A percentile compares a stretch with the other conserved stretches of the same genome.
Conservation (phyloP, 129 eudicot genomes). For the Centella asiatica region DNA sequence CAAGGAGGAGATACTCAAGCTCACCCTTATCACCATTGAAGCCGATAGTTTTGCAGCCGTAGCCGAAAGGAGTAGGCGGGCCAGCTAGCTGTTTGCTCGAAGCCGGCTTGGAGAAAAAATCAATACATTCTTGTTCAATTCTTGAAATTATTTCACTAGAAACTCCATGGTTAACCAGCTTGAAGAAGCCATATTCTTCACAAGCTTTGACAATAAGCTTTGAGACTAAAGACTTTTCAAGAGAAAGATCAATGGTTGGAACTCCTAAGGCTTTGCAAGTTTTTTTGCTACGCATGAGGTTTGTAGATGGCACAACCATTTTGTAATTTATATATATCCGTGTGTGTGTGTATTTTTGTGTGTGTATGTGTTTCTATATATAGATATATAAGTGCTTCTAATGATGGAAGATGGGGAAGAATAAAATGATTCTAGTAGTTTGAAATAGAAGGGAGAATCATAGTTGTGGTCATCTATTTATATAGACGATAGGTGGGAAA, state of each 20-base stretch:
- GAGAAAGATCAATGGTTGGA: constrained; percentile 59
- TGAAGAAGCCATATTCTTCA: constrained; percentile 74
- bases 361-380: no score
- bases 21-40: constrained; percentile 80
- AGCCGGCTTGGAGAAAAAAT: constrained; percentile 47
- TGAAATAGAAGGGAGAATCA: not conserved
- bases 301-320: constrained; percentile 44
- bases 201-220: constrained; percentile 49
- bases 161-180: constrained; percentile 68
- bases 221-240: constrained; percentile 30
- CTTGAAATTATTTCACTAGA: constrained; percentile 31
- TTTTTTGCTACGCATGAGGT: constrained; percentile 42
- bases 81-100: constrained; percentile 44
- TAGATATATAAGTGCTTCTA: no score
- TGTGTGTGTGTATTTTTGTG: no score
- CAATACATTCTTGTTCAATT: constrained; percentile 43
- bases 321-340: not conserved
- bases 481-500: not conserved
- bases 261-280: constrained; percentile 46
- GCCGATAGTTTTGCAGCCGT: constrained; percentile 77
- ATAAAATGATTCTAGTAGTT: not conserved
- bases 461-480: not conserved
- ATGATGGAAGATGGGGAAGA: no score
- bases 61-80: constrained; percentile 74
- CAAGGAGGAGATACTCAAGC: constrained; percentile 82